Evolutionary conservation across 1,284 basidiomycete species (phyloP).

Genomic region (Ceratobasidium sp.): DNA sequence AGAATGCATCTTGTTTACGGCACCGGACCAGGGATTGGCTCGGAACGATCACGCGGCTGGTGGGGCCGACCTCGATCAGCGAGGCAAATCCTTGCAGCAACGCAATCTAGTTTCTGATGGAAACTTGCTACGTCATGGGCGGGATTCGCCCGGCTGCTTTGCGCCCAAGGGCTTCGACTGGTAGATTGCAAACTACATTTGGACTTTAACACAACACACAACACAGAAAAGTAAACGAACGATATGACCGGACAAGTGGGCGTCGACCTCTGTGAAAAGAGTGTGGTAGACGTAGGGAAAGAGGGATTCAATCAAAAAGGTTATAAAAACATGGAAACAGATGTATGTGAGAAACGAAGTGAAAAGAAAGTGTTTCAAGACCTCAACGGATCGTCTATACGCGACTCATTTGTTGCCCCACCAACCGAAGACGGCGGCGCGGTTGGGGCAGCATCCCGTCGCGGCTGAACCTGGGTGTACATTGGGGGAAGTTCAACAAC

Average conservation of each 20-base stretch:
- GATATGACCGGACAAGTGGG: conserved; percentile 8
- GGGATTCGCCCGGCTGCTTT: background rate
- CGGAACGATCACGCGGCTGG: background rate
- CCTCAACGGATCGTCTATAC: conserved; percentile 20
- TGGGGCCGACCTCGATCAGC: background rate
- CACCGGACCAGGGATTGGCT: background rate
- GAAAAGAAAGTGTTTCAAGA: conserved; percentile 11
- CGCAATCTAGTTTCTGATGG: background rate
- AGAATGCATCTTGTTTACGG: no score
- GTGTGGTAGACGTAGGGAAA: background rate
- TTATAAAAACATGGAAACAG: conserved; percentile 2
- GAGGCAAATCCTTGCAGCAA: background rate
- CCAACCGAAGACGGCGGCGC: background rate
- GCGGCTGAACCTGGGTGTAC: conserved; percentile 54
- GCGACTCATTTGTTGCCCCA: background rate
- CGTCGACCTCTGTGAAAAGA: conserved; percentile 17
- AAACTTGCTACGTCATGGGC: background rate
- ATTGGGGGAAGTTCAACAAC: conserved; percentile 77
- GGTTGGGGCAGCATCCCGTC: conserved; percentile 55
- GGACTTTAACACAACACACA: background rate
- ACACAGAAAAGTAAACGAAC: background rate
- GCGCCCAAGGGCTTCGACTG: background rate
- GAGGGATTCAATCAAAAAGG: background rate
- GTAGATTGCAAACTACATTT: conserved; percentile 2
- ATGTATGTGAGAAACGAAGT: background rate